phyloP scores from a whole-genome alignment of 2,329 filamentous ascomycete species.

The Colletotrichum cuscutae region DNA sequence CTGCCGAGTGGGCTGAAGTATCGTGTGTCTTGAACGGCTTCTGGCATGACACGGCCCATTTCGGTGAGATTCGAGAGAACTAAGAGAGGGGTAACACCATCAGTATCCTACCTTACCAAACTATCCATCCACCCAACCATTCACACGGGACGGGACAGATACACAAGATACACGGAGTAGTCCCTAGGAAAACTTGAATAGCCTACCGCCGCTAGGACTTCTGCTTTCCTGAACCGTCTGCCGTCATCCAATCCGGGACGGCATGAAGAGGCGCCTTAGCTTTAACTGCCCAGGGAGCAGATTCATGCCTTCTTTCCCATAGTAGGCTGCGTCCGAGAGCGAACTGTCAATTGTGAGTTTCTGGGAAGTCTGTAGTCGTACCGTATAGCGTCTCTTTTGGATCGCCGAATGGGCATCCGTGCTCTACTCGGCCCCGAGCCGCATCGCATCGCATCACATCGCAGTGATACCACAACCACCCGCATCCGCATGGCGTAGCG shows the following conservation, averaged over 20 bases:
- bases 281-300: neutral
- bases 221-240: neutral
- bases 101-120: neutral
- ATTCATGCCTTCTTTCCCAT: neutral
- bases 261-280: neutral
- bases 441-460: conserved; percentile 1
- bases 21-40: neutral
- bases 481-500: neutral
- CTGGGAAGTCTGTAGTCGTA: neutral
- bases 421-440: neutral
- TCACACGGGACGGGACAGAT: neutral
- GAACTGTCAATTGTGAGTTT: too few relatives aligned
- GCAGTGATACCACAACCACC: neutral
- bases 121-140: neutral
- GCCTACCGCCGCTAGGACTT: neutral
- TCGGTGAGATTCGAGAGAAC: neutral
- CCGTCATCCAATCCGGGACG: conserved; percentile 1
- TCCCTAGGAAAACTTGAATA: too few relatives aligned
- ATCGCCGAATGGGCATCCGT: conserved; percentile 3
- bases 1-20: neutral
- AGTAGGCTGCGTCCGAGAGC: neutral
- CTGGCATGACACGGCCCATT: neutral
- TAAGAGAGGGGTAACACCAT: neutral
- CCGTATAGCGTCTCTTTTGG: neutral
- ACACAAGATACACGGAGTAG: neutral